Evolutionary conservation across 768 basidiomycete genomes (phyloP), one percentile per base, ranked within the genome.

Genomic region (Mrakia hoshinonis): DNA sequence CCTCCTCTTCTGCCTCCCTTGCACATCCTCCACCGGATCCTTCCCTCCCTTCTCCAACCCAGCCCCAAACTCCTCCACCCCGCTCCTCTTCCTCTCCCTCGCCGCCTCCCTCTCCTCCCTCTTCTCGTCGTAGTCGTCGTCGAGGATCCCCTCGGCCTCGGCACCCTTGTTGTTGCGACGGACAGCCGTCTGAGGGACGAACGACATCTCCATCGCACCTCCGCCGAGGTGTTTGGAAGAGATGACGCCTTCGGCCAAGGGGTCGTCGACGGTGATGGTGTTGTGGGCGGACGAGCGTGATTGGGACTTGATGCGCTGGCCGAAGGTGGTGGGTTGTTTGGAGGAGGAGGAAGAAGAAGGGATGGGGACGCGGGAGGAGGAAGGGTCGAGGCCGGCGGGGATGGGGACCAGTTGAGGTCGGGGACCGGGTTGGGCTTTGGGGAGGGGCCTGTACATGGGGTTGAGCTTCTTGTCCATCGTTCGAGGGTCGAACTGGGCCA

Each of bases 41-140:
- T 84, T 82, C 2, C 85, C 84, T 1, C 91, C 91, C 75, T 84
- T 87, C 82, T 96, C 92, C 87, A 98, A 82, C 29, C 93, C 92
- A 54, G 87, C 89, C 34, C 92, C 93, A 77, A 95, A 94, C 55
- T 80, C 80, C 79, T 93, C 91, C 52, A 87, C 85, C 34, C 77
- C 76, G 29, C 75, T 72, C 39, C 60, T 73, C 72, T 77, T 75
- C 70, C 74, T 74, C 48, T 74, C 73, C 31, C 76, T 75, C 38
- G 72, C 76, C 86, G 87, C 78, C 85, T 87, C 76, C 84, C 77
- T 61, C 29, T 54, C 62, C 48, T 22, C 68, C 65, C 64, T 81
- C 52, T 69, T 78, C 70, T 74, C 75, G 76, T 78, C 73, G 66
- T 38, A 48, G 76, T 74, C 49, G 73, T 78, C 80, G 39, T 80